Conservation (phyloP, 331 rosid species). For the Cucumis variabilis region DNA sequence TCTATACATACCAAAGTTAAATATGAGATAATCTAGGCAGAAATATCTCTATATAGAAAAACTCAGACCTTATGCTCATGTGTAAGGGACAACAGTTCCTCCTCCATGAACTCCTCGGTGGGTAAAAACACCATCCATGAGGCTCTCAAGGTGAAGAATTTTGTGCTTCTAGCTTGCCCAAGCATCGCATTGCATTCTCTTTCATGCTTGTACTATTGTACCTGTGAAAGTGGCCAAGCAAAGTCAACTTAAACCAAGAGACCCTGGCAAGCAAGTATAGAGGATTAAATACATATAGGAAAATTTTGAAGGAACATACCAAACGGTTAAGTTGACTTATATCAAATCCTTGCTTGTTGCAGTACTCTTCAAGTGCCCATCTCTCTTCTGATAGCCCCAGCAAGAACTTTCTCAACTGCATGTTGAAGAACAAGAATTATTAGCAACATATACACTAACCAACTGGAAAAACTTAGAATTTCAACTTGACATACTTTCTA, state of each 20-base stretch:
- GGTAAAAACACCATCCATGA: constrained; percentile 96
- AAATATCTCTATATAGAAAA: constrained; percentile 33
- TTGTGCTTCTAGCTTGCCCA: constrained; percentile 91
- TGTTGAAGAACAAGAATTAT: constrained; percentile 32
- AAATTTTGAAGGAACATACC: constrained; percentile 54
- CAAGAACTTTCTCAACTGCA: constrained; percentile 95
- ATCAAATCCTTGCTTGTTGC: constrained; percentile 84
- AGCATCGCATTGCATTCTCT: constrained; percentile 86
- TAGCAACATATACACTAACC: constrained; percentile 17
- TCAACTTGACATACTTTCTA: constrained; percentile 66
- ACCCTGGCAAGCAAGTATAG: constrained; percentile 30
- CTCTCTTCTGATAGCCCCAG: constrained; percentile 96
- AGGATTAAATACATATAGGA: neutral
- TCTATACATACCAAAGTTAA: constrained; percentile 55
- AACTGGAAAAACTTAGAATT: constrained; percentile 31
- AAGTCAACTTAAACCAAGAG: constrained; percentile 39
- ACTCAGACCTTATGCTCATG: constrained; percentile 85
- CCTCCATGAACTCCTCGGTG: constrained; percentile 85
- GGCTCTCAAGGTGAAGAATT: constrained; percentile 90
- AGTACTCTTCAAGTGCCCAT: constrained; percentile 93
- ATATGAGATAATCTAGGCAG: constrained; percentile 20
- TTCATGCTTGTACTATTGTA: constrained; percentile 93
- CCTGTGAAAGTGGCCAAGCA: constrained; percentile 55
- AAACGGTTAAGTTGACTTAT: constrained; percentile 88
- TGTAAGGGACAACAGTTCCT: constrained; percentile 70